Conservation (phyloP, 306 rosid species). For the Heteromeles arbutifolia region DNA sequence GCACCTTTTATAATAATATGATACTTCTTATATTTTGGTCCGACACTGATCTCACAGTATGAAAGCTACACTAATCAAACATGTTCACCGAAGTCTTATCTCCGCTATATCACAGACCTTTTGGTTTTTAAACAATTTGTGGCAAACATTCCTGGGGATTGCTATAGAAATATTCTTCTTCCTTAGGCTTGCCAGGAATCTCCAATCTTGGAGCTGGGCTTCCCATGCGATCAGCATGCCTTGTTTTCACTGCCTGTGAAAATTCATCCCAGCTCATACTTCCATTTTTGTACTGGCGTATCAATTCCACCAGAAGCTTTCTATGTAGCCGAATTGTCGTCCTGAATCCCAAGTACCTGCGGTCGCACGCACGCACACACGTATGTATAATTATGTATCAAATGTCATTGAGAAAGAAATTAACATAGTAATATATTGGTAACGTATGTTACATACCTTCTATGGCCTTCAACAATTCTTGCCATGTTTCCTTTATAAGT, state of each 20-base stretch:
- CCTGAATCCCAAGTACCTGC: conserved; percentile 35
- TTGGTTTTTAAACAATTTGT: not conserved
- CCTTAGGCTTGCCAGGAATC: conserved; percentile 32
- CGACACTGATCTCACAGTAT: no score
- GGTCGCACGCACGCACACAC: no score
- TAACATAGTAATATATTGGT: not conserved
- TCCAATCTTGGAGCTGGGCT: conserved; percentile 18
- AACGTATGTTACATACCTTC: conserved; percentile 36
- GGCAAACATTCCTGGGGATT: conserved; percentile 43
- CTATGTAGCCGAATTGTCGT: conserved; percentile 21
- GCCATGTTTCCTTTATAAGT: conserved; percentile 92
- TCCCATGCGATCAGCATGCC: conserved; percentile 34
- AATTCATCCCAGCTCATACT: conserved; percentile 38
- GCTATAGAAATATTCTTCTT: conserved; percentile 35
- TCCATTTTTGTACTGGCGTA: conserved; percentile 29
- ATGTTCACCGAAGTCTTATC: no score
- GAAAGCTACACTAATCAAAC: no score
- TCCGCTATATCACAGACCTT: not conserved
- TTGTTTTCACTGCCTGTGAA: conserved; percentile 29
- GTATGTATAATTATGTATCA: not conserved
- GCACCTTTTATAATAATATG: no score
- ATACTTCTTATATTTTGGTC: no score
- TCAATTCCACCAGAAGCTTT: conserved; percentile 19
- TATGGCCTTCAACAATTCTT: conserved; percentile 81
- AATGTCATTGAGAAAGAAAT: not conserved